Evolutionary conservation across 352 stramenopile species (phyloP).

Genomic region (Phytopythium kandeliae): DNA sequence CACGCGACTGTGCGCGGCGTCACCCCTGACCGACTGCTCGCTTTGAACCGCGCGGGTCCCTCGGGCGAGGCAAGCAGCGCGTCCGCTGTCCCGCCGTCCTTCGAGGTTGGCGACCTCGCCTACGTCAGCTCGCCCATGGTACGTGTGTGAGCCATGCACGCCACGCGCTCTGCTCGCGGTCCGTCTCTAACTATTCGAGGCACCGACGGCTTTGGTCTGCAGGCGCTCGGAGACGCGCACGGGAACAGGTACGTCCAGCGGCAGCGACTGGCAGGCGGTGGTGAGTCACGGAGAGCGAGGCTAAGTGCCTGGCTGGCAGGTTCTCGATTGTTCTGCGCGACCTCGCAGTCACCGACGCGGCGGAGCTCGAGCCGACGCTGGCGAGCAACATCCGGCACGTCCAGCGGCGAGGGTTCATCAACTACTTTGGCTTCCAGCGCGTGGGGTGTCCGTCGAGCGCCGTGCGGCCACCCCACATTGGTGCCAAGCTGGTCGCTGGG

Average conservation of each 20-base stretch:
- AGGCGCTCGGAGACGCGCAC: constrained; percentile 40
- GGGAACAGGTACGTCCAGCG: constrained; percentile 36
- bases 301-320: constrained; percentile 5
- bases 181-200: too few relatives aligned
- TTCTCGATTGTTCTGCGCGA: constrained; percentile 52
- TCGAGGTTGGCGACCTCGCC: constrained; percentile 38
- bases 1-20: constrained; percentile 51
- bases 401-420: constrained; percentile 43
- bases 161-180: too few relatives aligned
- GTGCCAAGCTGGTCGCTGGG: constrained; percentile 51
- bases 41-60: constrained; percentile 18
- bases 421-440: constrained; percentile 83
- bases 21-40: constrained; percentile 30
- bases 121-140: constrained; percentile 51
- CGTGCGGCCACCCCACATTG: constrained; percentile 63
- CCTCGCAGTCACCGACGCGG: constrained; percentile 13
- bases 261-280: too few relatives aligned
- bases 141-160: not conserved
- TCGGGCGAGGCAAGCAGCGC: not conserved
- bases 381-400: constrained; percentile 23
- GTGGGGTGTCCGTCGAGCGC: constrained; percentile 41
- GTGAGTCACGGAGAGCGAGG: too few relatives aligned
- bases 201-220: not conserved
- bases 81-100: constrained; percentile 5
- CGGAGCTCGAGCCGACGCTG: constrained; percentile 12